These are phyloP conservation scores for Arthrocladium fulminans DNA, from an alignment of 2,329 filamentous ascomycete species.

Conservation along the genomic window DNA sequence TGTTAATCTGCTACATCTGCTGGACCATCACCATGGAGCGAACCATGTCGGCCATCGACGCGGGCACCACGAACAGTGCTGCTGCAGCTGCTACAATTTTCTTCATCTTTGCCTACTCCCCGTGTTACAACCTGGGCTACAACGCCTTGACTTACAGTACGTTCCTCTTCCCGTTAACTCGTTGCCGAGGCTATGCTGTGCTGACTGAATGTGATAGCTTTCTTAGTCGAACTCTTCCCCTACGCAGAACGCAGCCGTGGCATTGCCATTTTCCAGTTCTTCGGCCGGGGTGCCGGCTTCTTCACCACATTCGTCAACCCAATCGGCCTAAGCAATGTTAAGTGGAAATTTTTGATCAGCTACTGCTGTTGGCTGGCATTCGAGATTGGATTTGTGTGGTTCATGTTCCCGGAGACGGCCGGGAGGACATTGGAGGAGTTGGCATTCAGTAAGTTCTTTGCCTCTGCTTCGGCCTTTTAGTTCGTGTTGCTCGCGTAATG, in stretches of 20 bases:
- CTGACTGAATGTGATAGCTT: slow-evolving; percentile 48
- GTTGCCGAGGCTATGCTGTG: slow-evolving; percentile 57
- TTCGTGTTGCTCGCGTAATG: background rate
- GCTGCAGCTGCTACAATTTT: slow-evolving; percentile 40
- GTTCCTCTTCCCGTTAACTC: too few relatives aligned
- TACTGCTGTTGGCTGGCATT: slow-evolving; percentile 37
- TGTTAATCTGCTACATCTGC: slow-evolving; percentile 47
- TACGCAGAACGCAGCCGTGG: slow-evolving; percentile 50
- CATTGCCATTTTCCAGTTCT: slow-evolving; percentile 50
- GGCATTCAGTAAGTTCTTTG: slow-evolving; percentile 31
- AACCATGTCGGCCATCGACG: slow-evolving; percentile 19
- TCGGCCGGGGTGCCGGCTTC: slow-evolving; percentile 42
- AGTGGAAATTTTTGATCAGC: slow-evolving; percentile 38
- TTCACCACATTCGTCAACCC: slow-evolving; percentile 43
- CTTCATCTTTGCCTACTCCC: slow-evolving; percentile 53
- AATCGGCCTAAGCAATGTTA: slow-evolving; percentile 35
- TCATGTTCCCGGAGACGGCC: slow-evolving; percentile 39
- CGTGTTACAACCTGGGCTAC: slow-evolving; percentile 47
- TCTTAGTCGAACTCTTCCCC: slow-evolving; percentile 52
- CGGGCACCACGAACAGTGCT: slow-evolving; percentile 29
- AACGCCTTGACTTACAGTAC: background rate
- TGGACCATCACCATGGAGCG: slow-evolving; percentile 46
- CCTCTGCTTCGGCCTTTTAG: background rate
- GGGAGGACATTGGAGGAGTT: slow-evolving; percentile 38
- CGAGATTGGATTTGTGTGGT: slow-evolving; percentile 36